Conservation (phyloP, 2,329 filamentous ascomycete genomes). For the Cytospora chrysosperma region DNA sequence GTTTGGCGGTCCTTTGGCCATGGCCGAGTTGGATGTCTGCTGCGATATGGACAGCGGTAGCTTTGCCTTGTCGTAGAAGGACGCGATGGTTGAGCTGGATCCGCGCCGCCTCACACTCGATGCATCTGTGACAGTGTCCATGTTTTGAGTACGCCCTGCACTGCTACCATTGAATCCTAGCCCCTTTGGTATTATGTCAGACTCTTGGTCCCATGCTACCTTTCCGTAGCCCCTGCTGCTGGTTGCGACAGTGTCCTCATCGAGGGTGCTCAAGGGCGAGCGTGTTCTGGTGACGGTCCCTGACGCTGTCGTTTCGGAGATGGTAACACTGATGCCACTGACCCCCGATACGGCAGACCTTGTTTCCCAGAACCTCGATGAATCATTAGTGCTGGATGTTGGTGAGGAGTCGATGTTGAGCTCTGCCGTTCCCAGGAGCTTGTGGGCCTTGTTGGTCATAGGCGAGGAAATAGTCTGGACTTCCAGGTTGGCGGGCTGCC, state of each 20-base stretch:
- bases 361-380: conserved; percentile 41
- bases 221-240: conserved; percentile 23
- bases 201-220: conserved; percentile 46
- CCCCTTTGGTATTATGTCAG: conserved; percentile 43
- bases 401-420: conserved; percentile 42
- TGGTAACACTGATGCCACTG: conserved; percentile 46
- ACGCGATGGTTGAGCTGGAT: conserved; percentile 55
- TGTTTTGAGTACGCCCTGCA: conserved; percentile 30
- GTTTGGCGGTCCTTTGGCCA: conserved; percentile 53
- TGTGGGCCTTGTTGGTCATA: conserved; percentile 50
- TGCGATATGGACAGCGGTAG: conserved; percentile 57
- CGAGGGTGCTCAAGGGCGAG: conserved; percentile 16
- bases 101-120: conserved; percentile 47
- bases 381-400: conserved; percentile 23
- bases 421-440: conserved; percentile 47
- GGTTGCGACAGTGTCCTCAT: conserved; percentile 28
- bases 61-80: conserved; percentile 57
- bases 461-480: conserved; percentile 35
- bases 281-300: conserved; percentile 25
- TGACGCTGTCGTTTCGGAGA: conserved; percentile 43
- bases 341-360: conserved; percentile 42
- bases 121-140: conserved; percentile 38
- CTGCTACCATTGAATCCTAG: conserved; percentile 28
- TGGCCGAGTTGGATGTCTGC: conserved; percentile 58
- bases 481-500: conserved; percentile 33